Base-by-base conservation (phyloP, 176 grass and related monocot species). In the Eleusine indica region DNA sequence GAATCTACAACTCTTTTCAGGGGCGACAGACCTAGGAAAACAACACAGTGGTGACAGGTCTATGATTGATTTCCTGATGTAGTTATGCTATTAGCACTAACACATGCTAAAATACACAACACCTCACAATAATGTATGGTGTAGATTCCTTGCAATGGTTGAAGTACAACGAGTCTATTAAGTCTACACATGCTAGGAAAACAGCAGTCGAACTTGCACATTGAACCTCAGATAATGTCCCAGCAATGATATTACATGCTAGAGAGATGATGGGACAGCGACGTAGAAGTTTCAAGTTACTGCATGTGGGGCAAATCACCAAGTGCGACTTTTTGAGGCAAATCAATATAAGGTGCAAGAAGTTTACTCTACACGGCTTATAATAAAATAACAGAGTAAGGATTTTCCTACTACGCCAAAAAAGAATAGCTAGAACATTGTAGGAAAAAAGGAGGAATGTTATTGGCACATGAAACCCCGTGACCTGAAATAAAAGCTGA, bases 251-350 rank as follows among this genome's bases (percentile, higher is more conserved):
- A 40, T 21, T 58, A 52, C 52, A 75, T 58, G 52, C 32, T 13
- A 75, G 35, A 39, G 18, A 75, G 51, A 58, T 40, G 32, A 75
- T 52, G 35, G 32, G 71, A 74, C 30, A 29, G 32, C 3, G 29
- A 30, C 15, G 53, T 51, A 57, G 10, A 75, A 38, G 17, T 75
- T 74, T 75, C 30, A 56, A 75, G 30, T 75, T 57, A 41, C 44
- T 51, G 15, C 17, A 75, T 21, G 35, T n/a, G 51, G 17, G 53
- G 19, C 4, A 57, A 57, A 75, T 75, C 48, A 75, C 3, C 28
- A 39, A 76, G 10, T 76, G 35, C 17, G 15, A 76, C 73, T 35
- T 5, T 40, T 25, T 61, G 58, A n/a, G 58, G 7, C 51, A 4
- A 53, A 53, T 9, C n/a, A 61, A 61, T 1, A 61, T 1, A 57